Conservation (phyloP, 73 alveolate genomes). For the Tetrahymena thermophila region DNA sequence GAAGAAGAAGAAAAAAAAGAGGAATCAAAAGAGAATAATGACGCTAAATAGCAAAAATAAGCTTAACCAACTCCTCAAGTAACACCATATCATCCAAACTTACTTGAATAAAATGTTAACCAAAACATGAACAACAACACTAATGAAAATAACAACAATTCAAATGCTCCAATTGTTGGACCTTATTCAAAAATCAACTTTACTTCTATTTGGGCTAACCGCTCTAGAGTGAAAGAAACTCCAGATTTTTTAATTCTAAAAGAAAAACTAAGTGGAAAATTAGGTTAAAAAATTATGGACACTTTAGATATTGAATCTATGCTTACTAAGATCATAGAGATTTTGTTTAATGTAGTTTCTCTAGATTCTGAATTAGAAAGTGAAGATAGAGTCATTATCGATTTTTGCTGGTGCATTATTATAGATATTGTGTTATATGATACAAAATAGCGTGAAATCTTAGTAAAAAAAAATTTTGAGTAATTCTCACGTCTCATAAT, state of each 20-base stretch:
- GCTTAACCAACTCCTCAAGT: neutral
- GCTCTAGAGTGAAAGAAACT: neutral
- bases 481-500: constrained; percentile 2
- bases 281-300: neutral
- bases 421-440: constrained; percentile 14
- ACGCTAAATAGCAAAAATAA: neutral
- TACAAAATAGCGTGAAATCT: neutral
- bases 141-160: no score
- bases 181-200: neutral
- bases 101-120: neutral
- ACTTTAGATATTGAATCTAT: neutral
- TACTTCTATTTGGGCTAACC: neutral
- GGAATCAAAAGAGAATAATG: neutral
- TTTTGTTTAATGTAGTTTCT: neutral
- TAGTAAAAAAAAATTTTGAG: constrained; percentile 1
- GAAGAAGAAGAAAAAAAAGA: neutral
- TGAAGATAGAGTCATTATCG: constrained; percentile 54
- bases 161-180: neutral
- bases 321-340: neutral
- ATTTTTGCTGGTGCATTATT: constrained; percentile 14
- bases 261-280: neutral
- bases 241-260: neutral
- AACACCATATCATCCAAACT: neutral
- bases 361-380: constrained; percentile 26
- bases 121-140: neutral